These are phyloP conservation scores for Spathaspora sp. DNA, from an alignment of 805 yeast genomes.

Conservation along the genomic window DNA sequence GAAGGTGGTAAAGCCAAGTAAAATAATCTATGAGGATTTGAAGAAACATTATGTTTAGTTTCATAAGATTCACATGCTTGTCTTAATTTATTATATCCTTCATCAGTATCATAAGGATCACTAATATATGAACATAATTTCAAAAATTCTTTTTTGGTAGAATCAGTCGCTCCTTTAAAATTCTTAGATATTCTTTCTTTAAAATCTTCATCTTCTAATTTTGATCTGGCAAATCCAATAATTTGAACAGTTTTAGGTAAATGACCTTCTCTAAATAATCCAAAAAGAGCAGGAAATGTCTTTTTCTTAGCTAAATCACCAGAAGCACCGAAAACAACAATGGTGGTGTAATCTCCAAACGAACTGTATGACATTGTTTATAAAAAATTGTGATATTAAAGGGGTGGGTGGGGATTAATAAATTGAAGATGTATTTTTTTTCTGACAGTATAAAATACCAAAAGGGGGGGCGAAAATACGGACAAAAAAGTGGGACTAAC, in stretches of 20 bases:
- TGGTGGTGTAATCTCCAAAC: conserved; percentile 63
- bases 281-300: conserved; percentile 85
- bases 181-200: conserved; percentile 60
- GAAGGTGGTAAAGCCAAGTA: conserved; percentile 95
- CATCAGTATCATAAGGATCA: conserved; percentile 78
- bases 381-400: background rate
- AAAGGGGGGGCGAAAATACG: background rate
- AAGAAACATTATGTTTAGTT: conserved; percentile 33
- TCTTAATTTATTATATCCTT: conserved; percentile 64
- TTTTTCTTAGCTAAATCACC: conserved; percentile 95
- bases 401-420: too few relatives aligned
- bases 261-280: conserved; percentile 62
- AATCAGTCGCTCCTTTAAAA: conserved; percentile 49
- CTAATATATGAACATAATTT: conserved; percentile 61
- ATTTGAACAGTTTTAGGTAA: conserved; percentile 68
- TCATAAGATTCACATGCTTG: conserved; percentile 59
- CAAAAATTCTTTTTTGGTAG: conserved; percentile 58
- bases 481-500: too few relatives aligned
- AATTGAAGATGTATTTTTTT: too few relatives aligned
- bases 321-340: conserved; percentile 90
- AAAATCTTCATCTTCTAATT: conserved; percentile 63
- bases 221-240: conserved; percentile 89
- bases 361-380: conserved; percentile 26
- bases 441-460: background rate
- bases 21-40: conserved; percentile 70